phyloP scores from a whole-genome alignment of 1,139 yeast species.

The Yamadazyma triangularis region DNA sequence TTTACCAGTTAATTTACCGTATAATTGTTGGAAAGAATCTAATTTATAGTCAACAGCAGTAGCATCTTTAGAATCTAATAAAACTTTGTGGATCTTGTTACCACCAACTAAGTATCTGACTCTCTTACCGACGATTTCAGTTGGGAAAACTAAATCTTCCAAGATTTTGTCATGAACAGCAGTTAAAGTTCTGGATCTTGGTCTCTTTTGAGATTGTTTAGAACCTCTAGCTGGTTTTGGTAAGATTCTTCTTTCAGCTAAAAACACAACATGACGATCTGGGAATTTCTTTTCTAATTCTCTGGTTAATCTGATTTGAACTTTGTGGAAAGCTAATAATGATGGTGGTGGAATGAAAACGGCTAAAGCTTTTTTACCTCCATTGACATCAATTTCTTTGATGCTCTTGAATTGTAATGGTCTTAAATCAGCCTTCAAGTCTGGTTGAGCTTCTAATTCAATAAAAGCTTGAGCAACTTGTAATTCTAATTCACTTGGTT shows the following conservation, averaged over 20 bases:
- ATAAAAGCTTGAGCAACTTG: constrained; percentile 99
- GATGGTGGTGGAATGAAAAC: constrained; percentile 98
- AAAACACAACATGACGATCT: constrained; percentile 98
- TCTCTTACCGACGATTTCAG: constrained; percentile 99
- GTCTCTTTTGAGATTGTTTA: constrained; percentile 97
- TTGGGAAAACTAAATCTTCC: constrained; percentile 99
- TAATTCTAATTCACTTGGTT: constrained; percentile 97
- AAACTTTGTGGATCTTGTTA: constrained; percentile 96
- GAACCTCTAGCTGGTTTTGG: constrained; percentile 95
- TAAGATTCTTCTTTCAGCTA: constrained; percentile 99
- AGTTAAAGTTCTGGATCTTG: constrained; percentile 98
- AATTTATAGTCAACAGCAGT: constrained; percentile 97
- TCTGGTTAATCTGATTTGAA: constrained; percentile 96
- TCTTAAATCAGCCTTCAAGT: constrained; percentile 96
- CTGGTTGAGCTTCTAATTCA: constrained; percentile 95
- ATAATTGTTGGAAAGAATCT: constrained; percentile 98
- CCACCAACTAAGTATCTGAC: constrained; percentile 99
- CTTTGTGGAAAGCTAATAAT: constrained; percentile 92
- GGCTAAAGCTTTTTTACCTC: constrained; percentile 99
- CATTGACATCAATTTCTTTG: constrained; percentile 96
- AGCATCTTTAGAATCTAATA: constrained; percentile 97
- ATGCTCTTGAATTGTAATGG: constrained; percentile 98
- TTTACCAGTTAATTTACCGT: constrained; percentile 98
- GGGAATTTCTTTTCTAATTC: constrained; percentile 99
- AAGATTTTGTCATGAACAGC: constrained; percentile 98